phyloP scores from a whole-genome alignment of 768 basidiomycete species.

The Lactarius indigo region DNA sequence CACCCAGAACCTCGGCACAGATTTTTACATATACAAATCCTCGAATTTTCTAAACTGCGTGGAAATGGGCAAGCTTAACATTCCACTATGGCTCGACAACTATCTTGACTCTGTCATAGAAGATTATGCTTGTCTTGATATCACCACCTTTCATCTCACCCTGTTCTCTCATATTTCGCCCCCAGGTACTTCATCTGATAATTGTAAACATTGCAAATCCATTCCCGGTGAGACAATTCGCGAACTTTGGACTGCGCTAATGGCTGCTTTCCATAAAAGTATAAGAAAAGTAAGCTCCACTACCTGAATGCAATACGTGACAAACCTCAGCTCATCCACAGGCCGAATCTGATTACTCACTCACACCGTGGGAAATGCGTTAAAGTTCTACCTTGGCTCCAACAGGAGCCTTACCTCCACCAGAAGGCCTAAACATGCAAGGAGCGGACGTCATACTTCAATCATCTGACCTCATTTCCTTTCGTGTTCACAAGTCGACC shows the following conservation, averaged over 20 bases:
- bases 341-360: not conserved
- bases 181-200: not conserved
- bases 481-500: not conserved
- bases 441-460: not conserved
- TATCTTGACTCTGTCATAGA: not conserved
- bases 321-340: not conserved
- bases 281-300: not conserved
- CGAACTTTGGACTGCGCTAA: not conserved
- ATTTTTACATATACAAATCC: not conserved
- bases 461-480: not conserved
- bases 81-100: not conserved
- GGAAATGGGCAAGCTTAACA: not conserved
- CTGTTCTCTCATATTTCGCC: not conserved
- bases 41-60: not conserved
- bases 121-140: not conserved
- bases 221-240: not conserved
- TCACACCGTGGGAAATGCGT: not conserved
- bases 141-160: not conserved
- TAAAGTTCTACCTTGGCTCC: not conserved
- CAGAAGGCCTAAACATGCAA: not conserved
- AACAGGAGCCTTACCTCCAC: not conserved
- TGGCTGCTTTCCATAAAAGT: not conserved
- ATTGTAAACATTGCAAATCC: not conserved
- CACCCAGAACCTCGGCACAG: not conserved
- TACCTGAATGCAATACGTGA: not conserved